phyloP scores from a whole-genome alignment of 768 basidiomycete species.

The Podaxis sp. region DNA sequence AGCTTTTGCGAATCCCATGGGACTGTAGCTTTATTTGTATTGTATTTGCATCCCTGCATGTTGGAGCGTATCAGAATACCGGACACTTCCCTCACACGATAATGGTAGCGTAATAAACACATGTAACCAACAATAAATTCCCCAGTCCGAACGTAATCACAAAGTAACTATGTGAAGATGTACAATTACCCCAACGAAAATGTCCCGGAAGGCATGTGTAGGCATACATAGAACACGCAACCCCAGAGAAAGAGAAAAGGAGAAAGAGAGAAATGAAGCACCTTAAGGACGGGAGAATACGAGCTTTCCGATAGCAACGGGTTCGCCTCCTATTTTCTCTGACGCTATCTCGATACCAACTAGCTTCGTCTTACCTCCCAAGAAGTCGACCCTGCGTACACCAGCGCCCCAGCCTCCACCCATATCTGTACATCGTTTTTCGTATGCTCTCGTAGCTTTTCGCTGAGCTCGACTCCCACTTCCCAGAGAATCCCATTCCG shows the following conservation, averaged over 20 bases:
- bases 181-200: background rate
- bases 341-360: constrained; percentile 50
- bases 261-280: background rate
- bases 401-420: constrained; percentile 70
- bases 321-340: background rate
- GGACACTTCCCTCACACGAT: background rate
- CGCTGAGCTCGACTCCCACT: constrained; percentile 56
- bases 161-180: background rate
- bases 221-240: background rate
- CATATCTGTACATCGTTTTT: constrained; percentile 56
- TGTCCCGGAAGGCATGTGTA: background rate
- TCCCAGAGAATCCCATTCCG: constrained; percentile 63
- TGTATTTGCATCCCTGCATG: background rate
- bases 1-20: background rate
- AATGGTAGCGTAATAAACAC: background rate
- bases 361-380: constrained; percentile 58
- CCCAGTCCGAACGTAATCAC: background rate
- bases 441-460: constrained; percentile 60
- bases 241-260: background rate
- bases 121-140: constrained; percentile 1
- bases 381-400: constrained; percentile 67
- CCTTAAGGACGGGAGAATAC: constrained; percentile 16
- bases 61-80: background rate
- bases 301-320: constrained; percentile 13
- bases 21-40: constrained; percentile 2